Percentiles rank a stretch among this genome's conserved stretches.
Evolutionary conservation across 179 eudicot species (phyloP).

Genomic region (Corrigiola litoralis): DNA sequence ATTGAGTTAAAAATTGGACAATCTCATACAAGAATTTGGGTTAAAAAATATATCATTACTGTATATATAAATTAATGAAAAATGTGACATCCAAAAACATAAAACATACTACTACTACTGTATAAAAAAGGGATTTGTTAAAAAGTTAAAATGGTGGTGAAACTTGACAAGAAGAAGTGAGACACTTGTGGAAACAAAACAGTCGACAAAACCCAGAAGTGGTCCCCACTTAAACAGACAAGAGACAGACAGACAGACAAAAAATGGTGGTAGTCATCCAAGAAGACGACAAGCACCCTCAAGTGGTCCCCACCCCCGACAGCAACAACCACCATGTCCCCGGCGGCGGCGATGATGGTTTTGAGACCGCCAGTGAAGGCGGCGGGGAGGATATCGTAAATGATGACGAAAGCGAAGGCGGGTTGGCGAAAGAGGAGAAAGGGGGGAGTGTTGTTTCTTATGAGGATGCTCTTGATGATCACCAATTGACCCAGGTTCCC

Average conservation of each 20-base stretch:
- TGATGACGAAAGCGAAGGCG: conserved; percentile 1
- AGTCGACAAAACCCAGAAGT: not conserved
- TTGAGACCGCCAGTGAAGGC: conserved; percentile 70
- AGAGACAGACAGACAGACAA: not conserved
- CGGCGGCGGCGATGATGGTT: conserved; percentile 42
- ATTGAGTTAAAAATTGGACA: too few species aligned
- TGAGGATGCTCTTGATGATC: conserved; percentile 34
- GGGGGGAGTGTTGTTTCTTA: conserved; percentile 35
- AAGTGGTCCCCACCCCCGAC: not conserved
- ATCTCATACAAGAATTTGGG: too few species aligned
- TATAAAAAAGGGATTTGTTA: too few species aligned
- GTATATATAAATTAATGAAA: too few species aligned
- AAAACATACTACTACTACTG: too few species aligned
- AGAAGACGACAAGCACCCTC: conserved; percentile 9
- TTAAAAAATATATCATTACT: too few species aligned
- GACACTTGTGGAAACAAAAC: too few species aligned
- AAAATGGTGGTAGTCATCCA: conserved; percentile 15
- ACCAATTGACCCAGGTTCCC: conserved; percentile 39
- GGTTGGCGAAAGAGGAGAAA: not conserved
- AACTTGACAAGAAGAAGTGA: too few species aligned
- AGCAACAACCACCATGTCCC: not conserved
- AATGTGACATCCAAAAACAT: too few species aligned
- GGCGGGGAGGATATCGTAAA: conserved; percentile 20
- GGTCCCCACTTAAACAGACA: not conserved
- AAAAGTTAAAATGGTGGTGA: too few species aligned